These are phyloP conservation scores for Amaranthus cruentus DNA, from an alignment of 148 eudicot species.

Conservation along the genomic window DNA sequence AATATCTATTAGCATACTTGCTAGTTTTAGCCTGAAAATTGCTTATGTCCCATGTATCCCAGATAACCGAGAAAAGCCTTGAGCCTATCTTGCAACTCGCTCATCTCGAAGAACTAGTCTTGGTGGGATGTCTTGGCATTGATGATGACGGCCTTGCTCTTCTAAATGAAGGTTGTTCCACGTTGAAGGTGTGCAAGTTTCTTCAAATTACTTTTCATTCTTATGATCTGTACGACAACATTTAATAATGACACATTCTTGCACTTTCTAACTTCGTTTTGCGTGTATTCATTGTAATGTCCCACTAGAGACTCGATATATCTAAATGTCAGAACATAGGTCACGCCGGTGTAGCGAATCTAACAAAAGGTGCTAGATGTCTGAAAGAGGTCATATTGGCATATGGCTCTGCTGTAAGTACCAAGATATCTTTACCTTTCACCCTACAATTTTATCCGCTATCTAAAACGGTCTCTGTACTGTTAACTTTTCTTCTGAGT, in stretches of 20 bases:
- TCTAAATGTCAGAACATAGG: slow-evolving; percentile 63
- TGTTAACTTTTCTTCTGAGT: neutral
- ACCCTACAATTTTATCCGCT: neutral
- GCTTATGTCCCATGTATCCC: neutral
- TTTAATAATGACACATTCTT: neutral
- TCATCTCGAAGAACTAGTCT: slow-evolving; percentile 52
- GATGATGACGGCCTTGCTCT: slow-evolving; percentile 61
- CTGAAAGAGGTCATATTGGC: slow-evolving; percentile 48
- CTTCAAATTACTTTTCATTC: neutral
- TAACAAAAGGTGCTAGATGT: slow-evolving; percentile 43
- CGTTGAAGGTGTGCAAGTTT: slow-evolving; percentile 41
- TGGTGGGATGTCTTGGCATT: slow-evolving; percentile 73
- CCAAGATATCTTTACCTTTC: neutral
- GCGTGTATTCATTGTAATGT: neutral
- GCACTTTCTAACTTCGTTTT: neutral
- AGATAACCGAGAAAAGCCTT: slow-evolving; percentile 71
- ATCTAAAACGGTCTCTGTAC: neutral
- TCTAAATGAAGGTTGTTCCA: slow-evolving; percentile 48
- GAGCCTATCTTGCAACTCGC: slow-evolving; percentile 47
- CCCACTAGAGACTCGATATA: slow-evolving; percentile 59
- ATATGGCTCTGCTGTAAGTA: slow-evolving; percentile 62
- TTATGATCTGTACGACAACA: neutral
- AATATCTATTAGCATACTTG: neutral
- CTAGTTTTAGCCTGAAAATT: neutral
- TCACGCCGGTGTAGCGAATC: slow-evolving; percentile 51